Conservation (phyloP, 228 moss, liverwort and hornwort species). For the Sphagnum magellanicum region DNA sequence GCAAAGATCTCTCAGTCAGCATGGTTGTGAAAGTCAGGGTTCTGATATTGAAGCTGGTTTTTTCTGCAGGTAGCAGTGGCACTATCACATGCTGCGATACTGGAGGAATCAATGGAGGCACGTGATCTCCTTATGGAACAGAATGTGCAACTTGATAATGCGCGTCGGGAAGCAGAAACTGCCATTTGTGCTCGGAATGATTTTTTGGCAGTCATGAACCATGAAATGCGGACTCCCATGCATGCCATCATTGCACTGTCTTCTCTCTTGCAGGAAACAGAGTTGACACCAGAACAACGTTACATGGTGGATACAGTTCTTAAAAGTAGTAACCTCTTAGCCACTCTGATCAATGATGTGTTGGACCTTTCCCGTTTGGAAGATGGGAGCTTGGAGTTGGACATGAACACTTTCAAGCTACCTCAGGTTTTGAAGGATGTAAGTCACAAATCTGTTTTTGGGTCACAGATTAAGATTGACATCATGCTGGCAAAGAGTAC, state of each 20-base stretch:
- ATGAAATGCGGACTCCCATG: slow-evolving; percentile 64
- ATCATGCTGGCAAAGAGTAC: too few relatives aligned
- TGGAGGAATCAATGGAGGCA: slow-evolving; percentile 45
- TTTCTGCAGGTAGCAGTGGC: slow-evolving; percentile 46
- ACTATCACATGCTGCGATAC: slow-evolving; percentile 46
- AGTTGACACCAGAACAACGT: slow-evolving; percentile 33
- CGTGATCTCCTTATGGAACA: slow-evolving; percentile 38
- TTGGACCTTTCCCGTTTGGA: slow-evolving; percentile 57
- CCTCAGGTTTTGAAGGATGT: slow-evolving; percentile 28
- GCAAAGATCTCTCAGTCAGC: too few relatives aligned
- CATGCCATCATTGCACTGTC: slow-evolving; percentile 63
- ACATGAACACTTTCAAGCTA: slow-evolving; percentile 39
- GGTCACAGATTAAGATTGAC: too few relatives aligned
- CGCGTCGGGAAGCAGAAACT: slow-evolving; percentile 42
- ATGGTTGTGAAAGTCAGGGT: too few relatives aligned
- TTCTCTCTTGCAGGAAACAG: slow-evolving; percentile 43
- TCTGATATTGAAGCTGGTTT: background rate
- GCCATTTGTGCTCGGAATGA: slow-evolving; percentile 46
- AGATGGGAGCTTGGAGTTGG: slow-evolving; percentile 45
- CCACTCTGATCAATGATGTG: slow-evolving; percentile 51
- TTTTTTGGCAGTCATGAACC: slow-evolving; percentile 55
- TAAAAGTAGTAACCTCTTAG: slow-evolving; percentile 53
- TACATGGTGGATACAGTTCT: slow-evolving; percentile 53
- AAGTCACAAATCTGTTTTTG: background rate
- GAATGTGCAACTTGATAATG: slow-evolving; percentile 36